Conservation (phyloP, 805 yeast genomes). For the Blastobotrys chiropterorum region DNA sequence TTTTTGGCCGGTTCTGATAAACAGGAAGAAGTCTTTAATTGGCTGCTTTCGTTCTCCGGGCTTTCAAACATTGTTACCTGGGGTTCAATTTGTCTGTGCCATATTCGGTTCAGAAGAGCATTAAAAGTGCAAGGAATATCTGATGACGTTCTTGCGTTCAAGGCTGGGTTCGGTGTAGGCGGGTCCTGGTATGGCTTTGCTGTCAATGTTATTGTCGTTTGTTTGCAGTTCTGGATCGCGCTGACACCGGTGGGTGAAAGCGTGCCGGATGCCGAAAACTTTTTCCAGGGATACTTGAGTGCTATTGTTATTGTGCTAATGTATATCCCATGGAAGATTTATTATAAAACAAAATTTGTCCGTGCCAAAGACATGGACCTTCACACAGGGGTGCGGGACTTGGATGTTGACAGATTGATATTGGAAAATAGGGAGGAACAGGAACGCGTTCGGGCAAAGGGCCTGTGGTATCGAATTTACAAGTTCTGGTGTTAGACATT, state of each 20-base stretch:
- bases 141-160: slow-evolving; percentile 56
- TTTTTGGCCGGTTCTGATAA: slow-evolving; percentile 55
- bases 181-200: slow-evolving; percentile 57
- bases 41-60: slow-evolving; percentile 69
- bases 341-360: slow-evolving; percentile 38
- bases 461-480: slow-evolving; percentile 41
- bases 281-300: slow-evolving; percentile 49
- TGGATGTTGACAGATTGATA: slow-evolving; percentile 46
- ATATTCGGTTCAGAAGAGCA: slow-evolving; percentile 58
- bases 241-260: slow-evolving; percentile 56
- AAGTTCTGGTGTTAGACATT: slow-evolving; percentile 39
- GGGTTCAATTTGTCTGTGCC: slow-evolving; percentile 63
- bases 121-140: slow-evolving; percentile 51
- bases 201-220: slow-evolving; percentile 50
- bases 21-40: slow-evolving; percentile 44
- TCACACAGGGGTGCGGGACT: slow-evolving; percentile 55
- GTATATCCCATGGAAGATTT: slow-evolving; percentile 45
- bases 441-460: slow-evolving; percentile 37
- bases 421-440: slow-evolving; percentile 50
- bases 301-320: slow-evolving; percentile 35
- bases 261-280: slow-evolving; percentile 29
- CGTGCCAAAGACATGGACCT: slow-evolving; percentile 49
- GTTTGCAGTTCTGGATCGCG: slow-evolving; percentile 73
- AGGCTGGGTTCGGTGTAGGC: slow-evolving; percentile 53
- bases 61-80: slow-evolving; percentile 66